Evolutionary conservation across 2,329 filamentous ascomycete genomes (phyloP).

Genomic region (Zymoseptoria passerinii): DNA sequence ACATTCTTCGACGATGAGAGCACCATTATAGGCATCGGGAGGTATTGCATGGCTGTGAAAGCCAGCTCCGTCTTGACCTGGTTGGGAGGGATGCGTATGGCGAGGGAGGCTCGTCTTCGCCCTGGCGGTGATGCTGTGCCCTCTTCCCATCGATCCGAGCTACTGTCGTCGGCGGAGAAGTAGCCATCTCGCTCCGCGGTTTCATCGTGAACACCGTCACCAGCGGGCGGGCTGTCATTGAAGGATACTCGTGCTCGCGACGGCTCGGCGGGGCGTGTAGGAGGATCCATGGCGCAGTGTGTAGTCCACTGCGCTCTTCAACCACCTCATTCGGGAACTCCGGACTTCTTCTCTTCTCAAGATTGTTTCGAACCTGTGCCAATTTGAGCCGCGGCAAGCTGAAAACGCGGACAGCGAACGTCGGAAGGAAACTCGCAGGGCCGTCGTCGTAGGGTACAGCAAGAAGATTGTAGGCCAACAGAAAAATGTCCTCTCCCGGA

Average conservation of each 20-base stretch:
- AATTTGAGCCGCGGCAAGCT: not conserved
- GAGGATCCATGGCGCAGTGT: not conserved
- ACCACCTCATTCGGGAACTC: not conserved
- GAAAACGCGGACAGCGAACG: not conserved
- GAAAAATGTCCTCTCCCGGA: not conserved
- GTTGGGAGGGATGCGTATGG: constrained; percentile 28
- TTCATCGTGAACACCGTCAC: not conserved
- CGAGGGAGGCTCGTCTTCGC: constrained; percentile 22
- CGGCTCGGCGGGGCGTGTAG: not conserved
- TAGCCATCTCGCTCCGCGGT: constrained; percentile 17
- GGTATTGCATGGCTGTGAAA: constrained; percentile 62
- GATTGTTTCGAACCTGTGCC: not conserved
- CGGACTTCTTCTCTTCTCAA: not conserved
- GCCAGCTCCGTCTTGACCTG: constrained; percentile 37
- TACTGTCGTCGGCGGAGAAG: constrained; percentile 22
- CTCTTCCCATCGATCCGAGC: not conserved
- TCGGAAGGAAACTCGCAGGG: too few species aligned
- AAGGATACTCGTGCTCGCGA: constrained; percentile 6
- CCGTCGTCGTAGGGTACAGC: not conserved
- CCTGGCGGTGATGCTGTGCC: not conserved
- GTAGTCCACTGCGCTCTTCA: not conserved
- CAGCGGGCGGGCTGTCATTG: not conserved
- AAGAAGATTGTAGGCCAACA: not conserved
- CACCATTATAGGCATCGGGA: constrained; percentile 64
- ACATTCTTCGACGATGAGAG: constrained; percentile 62